Percentiles rank a stretch among this genome's conserved stretches.
Conservation (phyloP, 106 monocot genomes). For the Dioscorea dumetorum region DNA sequence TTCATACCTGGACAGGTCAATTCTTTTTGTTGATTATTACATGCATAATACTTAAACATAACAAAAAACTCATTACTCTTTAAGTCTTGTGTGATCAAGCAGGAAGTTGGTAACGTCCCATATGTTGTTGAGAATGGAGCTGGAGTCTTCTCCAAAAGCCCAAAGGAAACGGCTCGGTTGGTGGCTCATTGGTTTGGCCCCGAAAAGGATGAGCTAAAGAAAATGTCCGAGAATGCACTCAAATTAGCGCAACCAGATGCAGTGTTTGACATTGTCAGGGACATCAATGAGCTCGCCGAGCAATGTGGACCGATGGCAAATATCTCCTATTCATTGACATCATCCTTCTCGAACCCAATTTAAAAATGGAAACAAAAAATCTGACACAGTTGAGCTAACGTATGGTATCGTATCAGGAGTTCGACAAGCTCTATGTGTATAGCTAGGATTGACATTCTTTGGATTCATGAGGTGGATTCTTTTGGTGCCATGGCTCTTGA, state of each 20-base stretch:
- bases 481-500: background rate
- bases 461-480: conserved; percentile 4
- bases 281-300: conserved; percentile 43
- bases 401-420: too few species aligned
- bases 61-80: too few species aligned
- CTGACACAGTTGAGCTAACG: background rate
- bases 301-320: conserved; percentile 33
- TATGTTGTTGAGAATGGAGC: conserved; percentile 73
- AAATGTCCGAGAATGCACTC: conserved; percentile 56
- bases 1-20: conserved; percentile 77
- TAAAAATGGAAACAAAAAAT: background rate
- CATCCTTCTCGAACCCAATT: conserved; percentile 31
- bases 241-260: conserved; percentile 72
- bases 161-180: conserved; percentile 47
- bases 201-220: conserved; percentile 45
- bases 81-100: background rate
- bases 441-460: conserved; percentile 31
- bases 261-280: conserved; percentile 64
- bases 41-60: too few species aligned
- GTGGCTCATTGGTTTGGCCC: conserved; percentile 62
- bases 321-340: conserved; percentile 36
- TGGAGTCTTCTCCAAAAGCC: conserved; percentile 57
- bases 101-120: conserved; percentile 85
- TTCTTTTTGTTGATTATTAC: background rate
- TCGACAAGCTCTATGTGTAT: conserved; percentile 9